Percentiles rank a stretch among this genome's conserved stretches.
Evolutionary conservation across 1,284 basidiomycete species (phyloP).

Genomic region (Ceratobasidium sp.): DNA sequence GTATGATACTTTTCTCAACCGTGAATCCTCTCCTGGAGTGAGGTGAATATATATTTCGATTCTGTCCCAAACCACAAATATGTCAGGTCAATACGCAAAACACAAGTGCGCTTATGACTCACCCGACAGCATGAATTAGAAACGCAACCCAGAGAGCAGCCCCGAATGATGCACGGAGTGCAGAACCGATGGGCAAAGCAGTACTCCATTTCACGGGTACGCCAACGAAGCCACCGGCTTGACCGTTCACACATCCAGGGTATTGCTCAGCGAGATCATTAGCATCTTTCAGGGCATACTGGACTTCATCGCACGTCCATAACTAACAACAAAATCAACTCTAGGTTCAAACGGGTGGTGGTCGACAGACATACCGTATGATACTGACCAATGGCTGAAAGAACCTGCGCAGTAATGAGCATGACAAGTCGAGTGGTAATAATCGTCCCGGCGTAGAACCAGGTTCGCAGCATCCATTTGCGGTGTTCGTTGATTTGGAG

Average conservation of each 20-base stretch:
- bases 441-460: conserved; percentile 43
- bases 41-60: conserved; percentile 39
- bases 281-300: conserved; percentile 17
- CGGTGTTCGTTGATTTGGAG: conserved; percentile 48
- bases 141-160: conserved; percentile 32
- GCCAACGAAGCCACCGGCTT: not conserved
- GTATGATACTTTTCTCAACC: conserved; percentile 36
- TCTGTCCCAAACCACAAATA: not conserved
- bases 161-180: conserved; percentile 28
- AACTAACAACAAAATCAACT: not conserved
- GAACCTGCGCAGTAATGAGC: conserved; percentile 22
- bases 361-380: conserved; percentile 14
- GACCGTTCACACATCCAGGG: not conserved
- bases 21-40: conserved; percentile 35
- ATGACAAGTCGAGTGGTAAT: conserved; percentile 36
- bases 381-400: conserved; percentile 31
- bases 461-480: conserved; percentile 48
- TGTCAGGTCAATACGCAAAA: not conserved
- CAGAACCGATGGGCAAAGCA: conserved; percentile 23
- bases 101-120: not conserved
- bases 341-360: not conserved
- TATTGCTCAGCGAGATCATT: not conserved
- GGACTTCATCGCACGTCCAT: conserved; percentile 20
- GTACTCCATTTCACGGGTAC: conserved; percentile 21
- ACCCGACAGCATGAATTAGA: conserved; percentile 33